Conservation (phyloP, 2,329 filamentous ascomycete genomes). For the Colletotrichum falcatum region DNA sequence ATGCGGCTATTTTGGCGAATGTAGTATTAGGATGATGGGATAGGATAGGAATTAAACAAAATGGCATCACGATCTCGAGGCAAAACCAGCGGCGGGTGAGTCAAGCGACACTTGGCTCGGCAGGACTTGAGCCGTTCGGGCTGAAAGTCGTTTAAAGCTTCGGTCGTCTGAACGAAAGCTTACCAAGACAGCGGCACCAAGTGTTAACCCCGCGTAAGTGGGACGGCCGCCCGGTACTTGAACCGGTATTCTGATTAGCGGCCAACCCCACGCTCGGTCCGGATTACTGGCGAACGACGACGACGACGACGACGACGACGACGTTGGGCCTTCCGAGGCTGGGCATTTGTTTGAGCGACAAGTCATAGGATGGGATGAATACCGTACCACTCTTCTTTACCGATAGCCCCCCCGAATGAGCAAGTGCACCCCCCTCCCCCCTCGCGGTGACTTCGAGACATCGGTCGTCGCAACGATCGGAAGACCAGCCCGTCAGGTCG, state of each 20-base stretch:
- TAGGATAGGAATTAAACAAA: slow-evolving; percentile 31
- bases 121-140: not conserved
- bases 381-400: not conserved
- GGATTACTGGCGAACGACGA: not conserved
- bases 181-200: not conserved
- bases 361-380: not conserved
- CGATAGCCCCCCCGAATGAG: not conserved
- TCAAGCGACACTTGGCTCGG: too few relatives aligned
- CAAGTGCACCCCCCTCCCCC: not conserved
- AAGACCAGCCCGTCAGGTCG: not conserved
- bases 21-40: slow-evolving; percentile 37
- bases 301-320: not conserved
- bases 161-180: too few relatives aligned
- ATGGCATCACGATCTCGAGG: slow-evolving; percentile 22
- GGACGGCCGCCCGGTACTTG: not conserved
- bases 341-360: not conserved
- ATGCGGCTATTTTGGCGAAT: slow-evolving; percentile 27
- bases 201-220: slow-evolving; percentile 18
- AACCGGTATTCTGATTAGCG: slow-evolving; percentile 18
- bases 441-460: slow-evolving; percentile 9
- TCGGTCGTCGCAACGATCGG: slow-evolving; percentile 21
- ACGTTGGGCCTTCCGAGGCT: not conserved
- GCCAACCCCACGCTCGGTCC: slow-evolving; percentile 21
- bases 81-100: not conserved
- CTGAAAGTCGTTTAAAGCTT: not conserved